A percentile compares a stretch with the other conserved stretches of the same genome.
phyloP scores from a whole-genome alignment of 352 stramenopile species.

The Globisporangium cylindrosporum region DNA sequence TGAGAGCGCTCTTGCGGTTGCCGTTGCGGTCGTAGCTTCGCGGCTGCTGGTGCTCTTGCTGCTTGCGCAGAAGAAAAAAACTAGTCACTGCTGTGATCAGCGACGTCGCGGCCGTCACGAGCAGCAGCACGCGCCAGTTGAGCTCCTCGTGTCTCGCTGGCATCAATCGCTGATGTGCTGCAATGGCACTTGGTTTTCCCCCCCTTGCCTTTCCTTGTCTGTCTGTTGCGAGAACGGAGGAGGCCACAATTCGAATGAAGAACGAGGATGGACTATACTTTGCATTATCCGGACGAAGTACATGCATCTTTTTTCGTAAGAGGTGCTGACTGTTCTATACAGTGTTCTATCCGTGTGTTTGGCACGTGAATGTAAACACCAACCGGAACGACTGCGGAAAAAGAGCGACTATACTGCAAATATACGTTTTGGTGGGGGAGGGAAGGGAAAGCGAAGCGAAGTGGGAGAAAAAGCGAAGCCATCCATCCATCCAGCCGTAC shows the following conservation, averaged over 20 bases:
- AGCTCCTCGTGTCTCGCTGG: constrained; percentile 19
- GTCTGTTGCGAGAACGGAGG: too few relatives aligned
- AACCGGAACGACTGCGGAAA: background rate
- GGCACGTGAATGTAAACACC: background rate
- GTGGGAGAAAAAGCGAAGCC: background rate
- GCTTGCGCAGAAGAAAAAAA: constrained; percentile 39
- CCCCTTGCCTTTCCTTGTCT: too few relatives aligned
- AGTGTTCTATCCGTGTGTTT: background rate
- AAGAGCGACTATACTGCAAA: background rate
- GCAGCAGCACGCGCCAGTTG: constrained; percentile 48
- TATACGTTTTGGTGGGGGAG: background rate
- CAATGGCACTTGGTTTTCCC: background rate
- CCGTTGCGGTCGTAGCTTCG: constrained; percentile 11
- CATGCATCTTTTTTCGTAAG: background rate
- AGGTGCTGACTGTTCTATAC: background rate
- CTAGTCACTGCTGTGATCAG: constrained; percentile 51
- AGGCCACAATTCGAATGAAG: background rate
- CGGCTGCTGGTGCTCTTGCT: constrained; percentile 10
- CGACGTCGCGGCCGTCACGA: constrained; percentile 55
- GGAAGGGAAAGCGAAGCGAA: too few relatives aligned
- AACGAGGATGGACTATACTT: background rate
- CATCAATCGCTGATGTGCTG: constrained; percentile 3
- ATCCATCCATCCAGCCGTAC: background rate
- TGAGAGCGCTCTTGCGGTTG: constrained; percentile 3
- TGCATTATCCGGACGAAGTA: background rate